These are phyloP conservation scores for Teratosphaeriaceae sp. DNA, from an alignment of 2,329 filamentous ascomycete genomes.

Conservation along the genomic window DNA sequence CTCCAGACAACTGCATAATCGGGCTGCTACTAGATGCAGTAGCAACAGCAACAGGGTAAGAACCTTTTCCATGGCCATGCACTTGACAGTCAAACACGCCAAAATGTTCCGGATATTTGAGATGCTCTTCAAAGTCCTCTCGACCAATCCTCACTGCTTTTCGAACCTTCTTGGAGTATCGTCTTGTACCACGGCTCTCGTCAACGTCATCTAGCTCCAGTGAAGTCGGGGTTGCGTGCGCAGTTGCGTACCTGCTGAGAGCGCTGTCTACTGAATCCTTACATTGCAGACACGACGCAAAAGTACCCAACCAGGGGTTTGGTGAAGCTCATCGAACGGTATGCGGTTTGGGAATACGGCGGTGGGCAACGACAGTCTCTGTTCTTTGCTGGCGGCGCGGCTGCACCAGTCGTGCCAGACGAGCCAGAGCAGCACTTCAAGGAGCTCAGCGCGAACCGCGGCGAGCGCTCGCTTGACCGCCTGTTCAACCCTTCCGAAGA, in stretches of 20 bases:
- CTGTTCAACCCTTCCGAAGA: constrained; percentile 48
- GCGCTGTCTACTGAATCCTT: constrained; percentile 45
- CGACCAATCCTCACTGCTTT: not conserved
- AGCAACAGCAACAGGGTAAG: not conserved
- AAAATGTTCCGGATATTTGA: not conserved
- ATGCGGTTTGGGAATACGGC: constrained; percentile 67
- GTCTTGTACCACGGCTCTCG: not conserved
- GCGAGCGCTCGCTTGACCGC: constrained; percentile 50
- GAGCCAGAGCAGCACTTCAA: constrained; percentile 47
- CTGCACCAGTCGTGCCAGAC: constrained; percentile 36
- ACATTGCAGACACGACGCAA: constrained; percentile 56
- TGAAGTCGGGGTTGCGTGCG: not conserved
- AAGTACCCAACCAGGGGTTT: constrained; percentile 59
- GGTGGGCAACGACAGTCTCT: constrained; percentile 64
- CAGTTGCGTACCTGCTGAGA: not conserved
- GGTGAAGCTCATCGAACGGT: constrained; percentile 61
- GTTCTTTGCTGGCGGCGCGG: constrained; percentile 55
- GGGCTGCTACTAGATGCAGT: not conserved
- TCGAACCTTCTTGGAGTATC: not conserved
- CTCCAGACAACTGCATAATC: not conserved
- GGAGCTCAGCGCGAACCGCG: constrained; percentile 51
- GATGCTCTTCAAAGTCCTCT: not conserved
- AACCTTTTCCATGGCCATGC: not conserved
- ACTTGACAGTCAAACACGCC: not conserved
- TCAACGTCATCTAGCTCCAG: not conserved